Conservation (phyloP, 306 rosid species). For the Quercus wislizeni region DNA sequence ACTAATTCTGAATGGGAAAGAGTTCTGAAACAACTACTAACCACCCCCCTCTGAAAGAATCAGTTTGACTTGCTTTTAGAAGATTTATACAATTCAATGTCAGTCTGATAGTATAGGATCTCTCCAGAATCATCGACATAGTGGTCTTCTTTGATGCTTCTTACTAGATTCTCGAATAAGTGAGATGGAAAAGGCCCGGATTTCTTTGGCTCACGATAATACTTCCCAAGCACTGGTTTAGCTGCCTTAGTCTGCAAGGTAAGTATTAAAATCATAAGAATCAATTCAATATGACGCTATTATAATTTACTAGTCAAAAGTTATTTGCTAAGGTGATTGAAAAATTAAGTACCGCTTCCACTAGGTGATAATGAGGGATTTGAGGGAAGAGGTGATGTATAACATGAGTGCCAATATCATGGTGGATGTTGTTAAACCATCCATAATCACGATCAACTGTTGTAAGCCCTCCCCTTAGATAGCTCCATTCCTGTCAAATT, state of each 20-base stretch:
- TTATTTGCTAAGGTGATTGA: background rate
- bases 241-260: constrained; percentile 70
- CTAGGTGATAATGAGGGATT: constrained; percentile 89
- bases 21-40: background rate
- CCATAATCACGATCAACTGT: constrained; percentile 95
- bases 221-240: constrained; percentile 70
- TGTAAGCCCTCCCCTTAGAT: constrained; percentile 87
- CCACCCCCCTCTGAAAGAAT: constrained; percentile 3
- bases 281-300: background rate
- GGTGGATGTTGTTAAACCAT: constrained; percentile 78
- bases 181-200: constrained; percentile 79
- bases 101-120: constrained; percentile 69
- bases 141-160: constrained; percentile 73
- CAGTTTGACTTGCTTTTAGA: constrained; percentile 37
- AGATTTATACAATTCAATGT: constrained; percentile 36
- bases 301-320: background rate
- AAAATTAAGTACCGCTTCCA: constrained; percentile 64
- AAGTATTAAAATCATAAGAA: background rate
- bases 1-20: background rate
- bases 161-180: constrained; percentile 53
- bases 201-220: constrained; percentile 83
- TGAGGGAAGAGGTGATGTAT: constrained; percentile 97
- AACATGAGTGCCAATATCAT: constrained; percentile 98
- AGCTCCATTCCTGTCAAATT: constrained; percentile 75
- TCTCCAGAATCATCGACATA: constrained; percentile 76